Base-by-base conservation (phyloP, 2,329 filamentous ascomycete species). In the Ampelomyces quisqualis region DNA sequence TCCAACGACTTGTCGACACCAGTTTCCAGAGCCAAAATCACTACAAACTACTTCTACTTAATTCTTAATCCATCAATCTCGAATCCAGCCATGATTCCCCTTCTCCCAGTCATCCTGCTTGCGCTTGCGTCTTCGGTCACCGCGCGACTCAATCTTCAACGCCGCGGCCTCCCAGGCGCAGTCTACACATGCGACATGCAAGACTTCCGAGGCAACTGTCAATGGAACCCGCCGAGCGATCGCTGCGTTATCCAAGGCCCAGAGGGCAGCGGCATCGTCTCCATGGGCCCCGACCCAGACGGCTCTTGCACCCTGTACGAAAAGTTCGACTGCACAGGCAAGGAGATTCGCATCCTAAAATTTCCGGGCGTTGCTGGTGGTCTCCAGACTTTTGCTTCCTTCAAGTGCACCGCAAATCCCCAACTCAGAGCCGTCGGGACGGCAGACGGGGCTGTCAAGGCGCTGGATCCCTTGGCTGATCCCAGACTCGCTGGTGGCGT, bases 121-220 rank as follows among this genome's bases (percentile, higher is more conserved):
- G 40, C 41, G 29, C 14, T 43, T 13, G 33, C 52, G 24, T 41
- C 43, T 17, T n/a, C 47, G 20, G 34, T 24, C 19, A 27, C 51
- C 11, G 51, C 49, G 10, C 43, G 34, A 11, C 51, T 43, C n/a
- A 47, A 20, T 11, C 39, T 62, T 13, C 47, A 53, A 13, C 52
- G 51, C 7, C 62, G 62, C 23, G 62, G 61, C n/a, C 62, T 67
- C 15, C 59, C 64, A 13, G 64, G 64, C 17, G 64, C 61, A 15
- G 59, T 65, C 14, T 67, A 66, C 48, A 57, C 58, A 9, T 67
- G 64, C 48, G 54, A 53, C 5, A 43, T 32, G 8, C 28, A 43
- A 19, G 56, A 65, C 27, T 67, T 66, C 34, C 34, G 43, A 9
- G 60, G 58, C 10, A 26, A 51, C 40, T 67, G 64, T 43, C 53